phyloP scores from a whole-genome alignment of 2,329 filamentous ascomycete species.

The Fusarium metavorans region DNA sequence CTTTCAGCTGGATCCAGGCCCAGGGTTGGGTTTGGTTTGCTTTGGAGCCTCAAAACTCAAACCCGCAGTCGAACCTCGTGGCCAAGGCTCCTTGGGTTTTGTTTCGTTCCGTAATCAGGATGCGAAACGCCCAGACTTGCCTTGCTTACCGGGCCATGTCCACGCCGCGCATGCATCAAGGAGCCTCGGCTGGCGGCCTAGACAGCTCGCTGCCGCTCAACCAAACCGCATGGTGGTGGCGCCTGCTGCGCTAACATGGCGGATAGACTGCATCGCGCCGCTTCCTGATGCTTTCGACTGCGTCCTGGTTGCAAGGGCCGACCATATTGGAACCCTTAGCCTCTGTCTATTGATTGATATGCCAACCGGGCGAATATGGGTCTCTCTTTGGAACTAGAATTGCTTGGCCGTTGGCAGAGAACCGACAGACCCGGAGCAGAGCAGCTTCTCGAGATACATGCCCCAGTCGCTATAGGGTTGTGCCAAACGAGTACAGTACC shows the following conservation, averaged over 20 bases:
- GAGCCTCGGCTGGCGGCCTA: constrained; percentile 1
- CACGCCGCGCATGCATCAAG: background rate
- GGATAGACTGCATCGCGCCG: background rate
- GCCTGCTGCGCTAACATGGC: background rate
- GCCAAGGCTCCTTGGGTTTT: background rate
- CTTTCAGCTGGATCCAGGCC: constrained; percentile 13
- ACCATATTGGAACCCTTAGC: background rate
- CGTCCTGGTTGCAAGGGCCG: background rate
- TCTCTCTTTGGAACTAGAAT: background rate
- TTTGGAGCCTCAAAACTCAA: background rate
- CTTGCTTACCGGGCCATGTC: background rate
- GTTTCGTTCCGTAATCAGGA: background rate
- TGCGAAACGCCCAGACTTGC: constrained; percentile 4
- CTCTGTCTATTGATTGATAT: background rate
- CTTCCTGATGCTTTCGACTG: background rate
- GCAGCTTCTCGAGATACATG: background rate
- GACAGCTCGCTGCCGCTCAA: background rate
- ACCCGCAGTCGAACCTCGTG: background rate
- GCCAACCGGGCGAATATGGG: background rate
- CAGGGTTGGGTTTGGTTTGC: background rate
- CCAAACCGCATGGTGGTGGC: constrained; percentile 2
- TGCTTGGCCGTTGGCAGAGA: background rate
- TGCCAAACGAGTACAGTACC: background rate
- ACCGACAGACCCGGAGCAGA: background rate
- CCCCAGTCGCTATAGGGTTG: background rate